Evolutionary conservation across 768 basidiomycete genomes (phyloP), one percentile per base, ranked within the genome.

Genomic region (Naganishia kalamii): DNA sequence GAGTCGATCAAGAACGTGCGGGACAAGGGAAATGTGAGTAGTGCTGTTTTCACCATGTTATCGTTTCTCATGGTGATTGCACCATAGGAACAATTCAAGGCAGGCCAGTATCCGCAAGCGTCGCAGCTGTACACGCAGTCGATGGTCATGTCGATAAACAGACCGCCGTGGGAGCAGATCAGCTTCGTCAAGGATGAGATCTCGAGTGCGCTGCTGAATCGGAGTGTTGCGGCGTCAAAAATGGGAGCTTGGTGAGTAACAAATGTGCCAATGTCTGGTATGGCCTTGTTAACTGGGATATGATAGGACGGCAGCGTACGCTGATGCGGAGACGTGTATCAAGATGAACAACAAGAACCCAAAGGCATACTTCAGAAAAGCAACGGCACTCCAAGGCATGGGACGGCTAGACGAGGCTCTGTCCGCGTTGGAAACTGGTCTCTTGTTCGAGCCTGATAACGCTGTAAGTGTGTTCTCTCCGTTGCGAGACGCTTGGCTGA

Each of bases 1-100:
- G 84, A 87, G 69, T 83, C 85, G 23, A 84, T 97, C 63, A 87
- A 84, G 15, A 80, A 82, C 50, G 86, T 87, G 4, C 97, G 97
- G 75, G 94, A 98, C 51, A 90, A 94, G 68, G 96, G 96, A 66
- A 99, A 99, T 77, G 91, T 91, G 73, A 73, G 90, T 81, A 11
- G 8, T 10, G 51, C 21, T 5, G 21, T 4, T 43, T 32, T 57
- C 54, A 12, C 1, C 21, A 5, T 19, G 35, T 10, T 19, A 17
- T 12, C 54, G 21, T n/a, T 33, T 29, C 30, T 13, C 15, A 11
- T 2, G 19, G 37, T 59, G n/a, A 35, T 30, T 11, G 6, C 30
- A 33, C 29, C 44, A 13, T 48, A 94, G 92, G 79, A 83, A 44
- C 77, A 88, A 3, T 98, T 89, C 82, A 94, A 94, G 78, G 70